phyloP scores from a whole-genome alignment of 2,329 filamentous ascomycete species.

The Paecilomyces niveus region DNA sequence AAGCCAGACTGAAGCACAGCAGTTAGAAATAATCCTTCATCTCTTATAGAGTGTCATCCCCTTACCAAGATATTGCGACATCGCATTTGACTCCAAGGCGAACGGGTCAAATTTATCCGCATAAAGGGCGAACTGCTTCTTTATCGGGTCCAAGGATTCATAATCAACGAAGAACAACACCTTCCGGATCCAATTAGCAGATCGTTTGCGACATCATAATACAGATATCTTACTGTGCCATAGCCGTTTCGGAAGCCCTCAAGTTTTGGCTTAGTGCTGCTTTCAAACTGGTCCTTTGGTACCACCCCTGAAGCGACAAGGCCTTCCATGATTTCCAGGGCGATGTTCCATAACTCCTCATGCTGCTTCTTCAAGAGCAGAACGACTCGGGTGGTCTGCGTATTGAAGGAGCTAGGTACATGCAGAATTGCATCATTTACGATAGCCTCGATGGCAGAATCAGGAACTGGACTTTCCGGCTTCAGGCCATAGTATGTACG shows the following conservation, averaged over 20 bases:
- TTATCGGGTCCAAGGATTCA: conserved; percentile 54
- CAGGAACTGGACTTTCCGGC: conserved; percentile 24
- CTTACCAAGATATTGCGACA: conserved; percentile 58
- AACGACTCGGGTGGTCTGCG: conserved; percentile 69
- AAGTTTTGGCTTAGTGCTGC: conserved; percentile 37
- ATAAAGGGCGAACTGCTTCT: conserved; percentile 59
- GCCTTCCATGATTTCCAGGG: neutral
- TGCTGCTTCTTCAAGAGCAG: conserved; percentile 77
- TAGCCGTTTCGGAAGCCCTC: conserved; percentile 62
- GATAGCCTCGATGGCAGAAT: conserved; percentile 23
- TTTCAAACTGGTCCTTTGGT: conserved; percentile 44
- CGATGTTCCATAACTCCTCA: conserved; percentile 68
- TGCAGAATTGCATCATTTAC: conserved; percentile 50
- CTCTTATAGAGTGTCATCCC: neutral
- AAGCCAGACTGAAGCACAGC: conserved; percentile 56
- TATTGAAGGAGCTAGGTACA: conserved; percentile 78
- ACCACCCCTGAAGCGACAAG: neutral
- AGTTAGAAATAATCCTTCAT: neutral
- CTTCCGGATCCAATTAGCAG: neutral
- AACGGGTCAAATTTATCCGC: conserved; percentile 74
- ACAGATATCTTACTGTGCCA: conserved; percentile 51
- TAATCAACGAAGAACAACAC: conserved; percentile 75
- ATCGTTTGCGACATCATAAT: neutral
- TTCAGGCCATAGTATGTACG: conserved; percentile 25
- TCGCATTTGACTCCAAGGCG: conserved; percentile 67